These are phyloP conservation scores for Curvularia sp. DNA, from an alignment of 2,329 filamentous ascomycete species.

Conservation along the genomic window DNA sequence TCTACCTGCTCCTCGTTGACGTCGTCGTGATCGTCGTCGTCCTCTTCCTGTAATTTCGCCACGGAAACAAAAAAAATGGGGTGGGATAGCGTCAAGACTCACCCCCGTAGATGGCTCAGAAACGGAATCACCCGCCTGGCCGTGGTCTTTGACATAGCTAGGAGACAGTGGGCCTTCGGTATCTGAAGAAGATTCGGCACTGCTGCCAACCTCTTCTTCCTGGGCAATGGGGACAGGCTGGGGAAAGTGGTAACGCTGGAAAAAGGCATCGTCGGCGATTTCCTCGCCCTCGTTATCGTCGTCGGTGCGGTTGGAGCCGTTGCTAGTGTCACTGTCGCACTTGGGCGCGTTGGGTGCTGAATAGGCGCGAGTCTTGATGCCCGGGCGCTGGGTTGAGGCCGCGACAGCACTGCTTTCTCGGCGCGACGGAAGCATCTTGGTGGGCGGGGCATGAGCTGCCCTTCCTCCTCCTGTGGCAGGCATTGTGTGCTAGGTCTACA, in stretches of 20 bases:
- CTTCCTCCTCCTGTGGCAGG: slow-evolving; percentile 29
- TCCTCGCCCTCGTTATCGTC: slow-evolving; percentile 62
- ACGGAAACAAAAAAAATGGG: not conserved
- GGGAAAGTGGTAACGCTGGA: slow-evolving; percentile 53
- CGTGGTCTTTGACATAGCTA: slow-evolving; percentile 40
- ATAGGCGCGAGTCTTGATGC: slow-evolving; percentile 47
- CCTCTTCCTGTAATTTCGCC: not conserved
- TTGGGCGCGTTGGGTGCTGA: slow-evolving; percentile 48
- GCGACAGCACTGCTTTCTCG: slow-evolving; percentile 25
- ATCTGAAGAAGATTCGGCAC: slow-evolving; percentile 44
- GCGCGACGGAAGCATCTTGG: slow-evolving; percentile 35
- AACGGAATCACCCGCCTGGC: slow-evolving; percentile 27
- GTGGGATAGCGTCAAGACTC: slow-evolving; percentile 23
- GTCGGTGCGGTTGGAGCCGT: slow-evolving; percentile 56
- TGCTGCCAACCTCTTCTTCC: slow-evolving; percentile 31
- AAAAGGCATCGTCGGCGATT: slow-evolving; percentile 52
- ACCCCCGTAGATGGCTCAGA: slow-evolving; percentile 36
- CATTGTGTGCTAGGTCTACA: slow-evolving; percentile 11
- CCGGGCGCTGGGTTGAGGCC: slow-evolving; percentile 25
- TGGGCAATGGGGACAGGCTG: slow-evolving; percentile 23
- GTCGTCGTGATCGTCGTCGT: not conserved
- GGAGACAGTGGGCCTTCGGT: slow-evolving; percentile 51
- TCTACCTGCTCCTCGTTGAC: not conserved
- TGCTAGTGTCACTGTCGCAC: slow-evolving; percentile 29
- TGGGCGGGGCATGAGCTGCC: slow-evolving; percentile 18